Evolutionary conservation across 2,329 filamentous ascomycete genomes (phyloP), one percentile per base, ranked within the genome.

Genomic region (Penicillium sp.): DNA sequence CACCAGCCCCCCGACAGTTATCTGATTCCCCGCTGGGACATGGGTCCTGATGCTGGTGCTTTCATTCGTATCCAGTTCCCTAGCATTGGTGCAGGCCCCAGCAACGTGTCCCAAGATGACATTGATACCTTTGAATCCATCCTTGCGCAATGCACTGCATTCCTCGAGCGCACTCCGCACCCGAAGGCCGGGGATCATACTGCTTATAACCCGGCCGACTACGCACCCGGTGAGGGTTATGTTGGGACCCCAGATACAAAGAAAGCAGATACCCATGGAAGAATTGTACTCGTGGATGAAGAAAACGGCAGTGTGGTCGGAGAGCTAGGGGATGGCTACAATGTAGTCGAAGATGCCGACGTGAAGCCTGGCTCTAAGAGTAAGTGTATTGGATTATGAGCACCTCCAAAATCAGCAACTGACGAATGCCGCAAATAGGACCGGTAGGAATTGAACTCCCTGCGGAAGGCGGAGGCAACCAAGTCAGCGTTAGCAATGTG

Each of bases 91-190:
- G 85, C 80, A 57, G 86, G 89, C 0, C 72, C 79, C 9, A 71
- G 70, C 33, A 80, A 83, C 33, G 88, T 89, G 26, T 84, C 89
- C 1, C 91, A 97, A 73, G 92, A 97, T 71, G 93, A 97, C 72
- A 82, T 96, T 40, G 91, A 97, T 70, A 97, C 93, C 0, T 97
- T 97, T 68, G 93, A 97, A 79, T 97, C 93, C 3, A 97, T 97
- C 61, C 82, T 97, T 48, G 93, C 93, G n/a, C 91, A 97, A 76
- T 97, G 93, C 75, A 97, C 93, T 2, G 90, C 93, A 2, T 97
- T 99, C 73, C 83, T 96, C 5, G 93, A 97, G 74, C 86, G 91
- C 42, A 88, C 90, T 10, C 80, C 87, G 38, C 85, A 89, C 7
- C 86, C 80, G 6, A 72, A 74, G 53, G 42, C 45, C 2, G 44